These are phyloP conservation scores for Beverwykella pulmonaria DNA, from an alignment of 495 filamentous ascomycete species.

Conservation along the genomic window DNA sequence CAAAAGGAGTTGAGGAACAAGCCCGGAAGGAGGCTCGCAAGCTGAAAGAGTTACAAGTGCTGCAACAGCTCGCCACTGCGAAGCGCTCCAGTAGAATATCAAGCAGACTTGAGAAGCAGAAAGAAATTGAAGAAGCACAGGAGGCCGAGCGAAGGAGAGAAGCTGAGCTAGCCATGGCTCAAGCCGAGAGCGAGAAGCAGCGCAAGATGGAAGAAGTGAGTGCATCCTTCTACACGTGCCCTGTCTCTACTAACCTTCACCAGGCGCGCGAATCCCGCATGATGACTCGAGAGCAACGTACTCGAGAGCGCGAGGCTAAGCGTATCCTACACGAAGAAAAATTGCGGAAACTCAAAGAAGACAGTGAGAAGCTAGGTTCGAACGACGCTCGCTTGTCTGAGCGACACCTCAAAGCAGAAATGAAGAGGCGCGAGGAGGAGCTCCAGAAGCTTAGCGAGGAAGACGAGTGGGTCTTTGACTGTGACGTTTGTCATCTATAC, in stretches of 20 bases:
- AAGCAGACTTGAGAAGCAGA: conserved; percentile 75
- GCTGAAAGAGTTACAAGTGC: conserved; percentile 76
- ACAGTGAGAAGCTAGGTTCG: conserved; percentile 66
- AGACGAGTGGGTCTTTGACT: conserved; percentile 94
- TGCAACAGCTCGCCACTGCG: conserved; percentile 85
- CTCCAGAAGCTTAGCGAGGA: conserved; percentile 75
- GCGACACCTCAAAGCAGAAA: conserved; percentile 73
- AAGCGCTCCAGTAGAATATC: conserved; percentile 91
- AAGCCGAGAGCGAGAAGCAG: conserved; percentile 69
- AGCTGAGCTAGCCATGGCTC: conserved; percentile 64
- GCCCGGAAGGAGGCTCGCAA: conserved; percentile 68
- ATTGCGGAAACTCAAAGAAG: conserved; percentile 73
- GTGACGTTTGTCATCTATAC: conserved; percentile 80
- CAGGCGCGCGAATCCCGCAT: conserved; percentile 78
- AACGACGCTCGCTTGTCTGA: conserved; percentile 72
- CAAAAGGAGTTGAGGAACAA: conserved; percentile 76
- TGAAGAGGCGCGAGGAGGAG: conserved; percentile 73
- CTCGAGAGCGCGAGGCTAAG: conserved; percentile 79
- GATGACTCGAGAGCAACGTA: conserved; percentile 79
- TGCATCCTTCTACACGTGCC: conserved; percentile 5
- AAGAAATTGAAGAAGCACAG: conserved; percentile 66
- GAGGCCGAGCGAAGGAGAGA: conserved; percentile 74
- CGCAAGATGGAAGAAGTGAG: conserved; percentile 61
- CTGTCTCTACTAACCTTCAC: conserved; percentile 6
- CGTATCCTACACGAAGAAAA: conserved; percentile 82